Conservation (phyloP, 2,329 filamentous ascomycete genomes). For the Xylariaceae sp. region DNA sequence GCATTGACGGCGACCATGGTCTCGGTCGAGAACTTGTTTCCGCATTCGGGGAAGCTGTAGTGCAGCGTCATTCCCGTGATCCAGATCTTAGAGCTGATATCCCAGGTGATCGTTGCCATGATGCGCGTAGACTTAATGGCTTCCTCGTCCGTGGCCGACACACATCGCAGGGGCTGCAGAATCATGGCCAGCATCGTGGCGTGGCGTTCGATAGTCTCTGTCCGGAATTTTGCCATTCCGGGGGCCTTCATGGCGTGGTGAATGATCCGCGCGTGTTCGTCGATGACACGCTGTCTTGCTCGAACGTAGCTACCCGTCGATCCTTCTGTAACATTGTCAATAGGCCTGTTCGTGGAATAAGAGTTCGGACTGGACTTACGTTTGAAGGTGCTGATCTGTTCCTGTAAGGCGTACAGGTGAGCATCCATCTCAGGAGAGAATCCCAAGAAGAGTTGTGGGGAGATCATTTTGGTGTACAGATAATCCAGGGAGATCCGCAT, state of each 20-base stretch:
- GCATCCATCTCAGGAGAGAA: constrained; percentile 31
- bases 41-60: constrained; percentile 37
- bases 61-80: constrained; percentile 35
- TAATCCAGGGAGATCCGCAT: constrained; percentile 36
- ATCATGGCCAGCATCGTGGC: constrained; percentile 26
- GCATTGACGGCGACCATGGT: constrained; percentile 35
- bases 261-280: constrained; percentile 36
- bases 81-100: constrained; percentile 36
- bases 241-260: constrained; percentile 20
- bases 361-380: constrained; percentile 9
- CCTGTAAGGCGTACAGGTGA: constrained; percentile 34
- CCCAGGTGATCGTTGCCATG: constrained; percentile 31
- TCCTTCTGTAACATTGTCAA: constrained; percentile 18
- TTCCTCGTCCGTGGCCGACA: constrained; percentile 13
- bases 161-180: constrained; percentile 32
- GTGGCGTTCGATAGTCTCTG: constrained; percentile 26
- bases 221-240: constrained; percentile 22
- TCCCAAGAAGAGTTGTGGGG: constrained; percentile 34
- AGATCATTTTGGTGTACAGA: constrained; percentile 34
- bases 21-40: constrained; percentile 27
- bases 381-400: constrained; percentile 24
- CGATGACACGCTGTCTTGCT: constrained; percentile 33
- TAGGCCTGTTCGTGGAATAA: background rate
- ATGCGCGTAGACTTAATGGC: constrained; percentile 27
- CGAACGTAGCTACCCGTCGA: constrained; percentile 4